Conservation (phyloP, 2,329 filamentous ascomycete genomes). For the Polytolypa hystricis region DNA sequence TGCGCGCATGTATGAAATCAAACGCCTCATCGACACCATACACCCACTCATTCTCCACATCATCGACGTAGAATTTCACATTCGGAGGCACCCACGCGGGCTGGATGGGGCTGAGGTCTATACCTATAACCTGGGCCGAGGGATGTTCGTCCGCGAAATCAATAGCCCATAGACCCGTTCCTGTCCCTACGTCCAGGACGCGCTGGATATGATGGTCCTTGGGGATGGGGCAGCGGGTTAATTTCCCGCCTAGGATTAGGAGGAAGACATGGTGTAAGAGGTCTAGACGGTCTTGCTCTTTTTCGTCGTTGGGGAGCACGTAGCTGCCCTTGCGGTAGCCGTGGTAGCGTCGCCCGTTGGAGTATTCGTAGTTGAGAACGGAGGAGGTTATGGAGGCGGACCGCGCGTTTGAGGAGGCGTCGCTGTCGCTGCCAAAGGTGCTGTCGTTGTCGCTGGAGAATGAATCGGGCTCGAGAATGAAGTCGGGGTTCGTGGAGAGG, state of each 20-base stretch:
- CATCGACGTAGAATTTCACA: constrained; percentile 21
- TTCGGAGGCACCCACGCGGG: constrained; percentile 23
- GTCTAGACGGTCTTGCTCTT: constrained; percentile 66
- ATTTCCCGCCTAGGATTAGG: constrained; percentile 16
- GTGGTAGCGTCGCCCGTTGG: constrained; percentile 58
- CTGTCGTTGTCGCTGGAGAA: too few relatives aligned
- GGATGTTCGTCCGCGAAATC: constrained; percentile 31
- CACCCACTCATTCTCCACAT: constrained; percentile 20
- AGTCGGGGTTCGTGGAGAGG: too few relatives aligned
- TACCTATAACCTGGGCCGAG: constrained; percentile 24
- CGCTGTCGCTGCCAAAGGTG: background rate
- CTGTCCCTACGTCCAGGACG: too few relatives aligned
- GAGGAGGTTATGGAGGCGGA: constrained; percentile 18
- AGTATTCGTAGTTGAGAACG: constrained; percentile 25
- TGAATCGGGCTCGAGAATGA: too few relatives aligned
- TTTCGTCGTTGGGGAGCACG: constrained; percentile 64
- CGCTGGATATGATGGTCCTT: too few relatives aligned
- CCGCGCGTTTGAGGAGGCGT: background rate
- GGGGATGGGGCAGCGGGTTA: constrained; percentile 16
- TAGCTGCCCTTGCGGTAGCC: constrained; percentile 57
- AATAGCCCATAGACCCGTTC: constrained; percentile 34
- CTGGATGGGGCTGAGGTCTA: constrained; percentile 31
- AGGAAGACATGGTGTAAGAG: constrained; percentile 66
- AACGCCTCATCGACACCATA: constrained; percentile 16
- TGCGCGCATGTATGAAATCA: constrained; percentile 22